Conservation (phyloP, 495 filamentous ascomycete species). For the Penicillium dipodomyicola region DNA sequence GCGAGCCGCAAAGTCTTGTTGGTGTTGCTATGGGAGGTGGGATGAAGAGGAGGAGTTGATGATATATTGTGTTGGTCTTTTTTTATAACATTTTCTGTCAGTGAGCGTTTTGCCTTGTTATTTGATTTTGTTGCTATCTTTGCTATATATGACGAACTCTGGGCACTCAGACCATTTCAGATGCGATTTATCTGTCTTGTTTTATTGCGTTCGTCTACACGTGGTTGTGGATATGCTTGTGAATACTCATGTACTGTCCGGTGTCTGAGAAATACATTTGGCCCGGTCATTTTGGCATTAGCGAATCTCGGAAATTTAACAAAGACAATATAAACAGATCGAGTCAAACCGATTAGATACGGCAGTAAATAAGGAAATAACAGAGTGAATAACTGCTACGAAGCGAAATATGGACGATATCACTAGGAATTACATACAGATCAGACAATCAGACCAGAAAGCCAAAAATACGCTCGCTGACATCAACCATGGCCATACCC, state of each 20-base stretch:
- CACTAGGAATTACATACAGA: constrained; percentile 8
- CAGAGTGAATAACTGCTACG: constrained; percentile 1
- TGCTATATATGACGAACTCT: constrained; percentile 2
- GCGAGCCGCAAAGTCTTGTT: constrained; percentile 40
- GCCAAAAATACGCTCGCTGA: constrained; percentile 23
- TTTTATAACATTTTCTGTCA: constrained; percentile 1
- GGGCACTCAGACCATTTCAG: background rate
- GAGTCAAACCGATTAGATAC: background rate
- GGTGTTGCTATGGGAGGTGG: constrained; percentile 40
- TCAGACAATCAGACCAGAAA: constrained; percentile 2
- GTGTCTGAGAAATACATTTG: background rate
- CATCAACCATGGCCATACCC: constrained; percentile 23
- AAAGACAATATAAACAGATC: background rate
- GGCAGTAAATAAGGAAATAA: background rate
- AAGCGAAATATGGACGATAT: constrained; percentile 9
- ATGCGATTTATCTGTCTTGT: background rate
- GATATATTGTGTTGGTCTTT: background rate
- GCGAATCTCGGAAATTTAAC: background rate
- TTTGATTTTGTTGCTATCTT: background rate
- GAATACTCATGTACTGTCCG: background rate
- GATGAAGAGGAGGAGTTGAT: constrained; percentile 23
- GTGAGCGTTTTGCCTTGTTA: constrained; percentile 7
- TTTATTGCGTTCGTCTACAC: background rate
- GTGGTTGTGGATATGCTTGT: background rate
- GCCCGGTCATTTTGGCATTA: background rate